Conservation (phyloP, 129 eudicot species). For the Logfia minima region DNA sequence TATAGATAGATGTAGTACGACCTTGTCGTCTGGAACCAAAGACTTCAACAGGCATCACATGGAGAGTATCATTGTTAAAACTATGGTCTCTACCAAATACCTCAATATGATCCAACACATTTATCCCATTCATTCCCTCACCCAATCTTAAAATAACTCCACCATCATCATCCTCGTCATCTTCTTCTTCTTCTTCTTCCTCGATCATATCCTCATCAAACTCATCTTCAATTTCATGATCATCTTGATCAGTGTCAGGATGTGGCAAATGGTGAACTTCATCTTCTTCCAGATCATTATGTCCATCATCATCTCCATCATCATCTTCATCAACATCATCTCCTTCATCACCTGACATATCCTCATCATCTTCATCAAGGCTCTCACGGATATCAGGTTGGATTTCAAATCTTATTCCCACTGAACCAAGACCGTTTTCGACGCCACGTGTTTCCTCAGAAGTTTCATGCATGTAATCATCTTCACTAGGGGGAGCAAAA, state of each 20-base stretch:
- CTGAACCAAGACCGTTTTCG: slow-evolving; percentile 72
- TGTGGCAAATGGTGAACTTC: slow-evolving; percentile 76
- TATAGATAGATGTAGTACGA: slow-evolving; percentile 89
- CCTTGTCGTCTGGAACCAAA: slow-evolving; percentile 94
- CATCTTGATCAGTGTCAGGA: slow-evolving; percentile 93
- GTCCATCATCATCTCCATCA: slow-evolving; percentile 80
- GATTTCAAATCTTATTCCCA: slow-evolving; percentile 81
- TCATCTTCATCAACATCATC: slow-evolving; percentile 86
- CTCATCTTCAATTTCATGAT: slow-evolving; percentile 95
- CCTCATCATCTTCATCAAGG: slow-evolving; percentile 90
- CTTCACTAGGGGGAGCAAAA: slow-evolving; percentile 69
- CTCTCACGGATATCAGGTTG: slow-evolving; percentile 63
- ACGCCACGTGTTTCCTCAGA: slow-evolving; percentile 63
- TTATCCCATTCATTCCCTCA: slow-evolving; percentile 89
- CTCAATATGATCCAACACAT: slow-evolving; percentile 95
- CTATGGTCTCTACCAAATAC: slow-evolving; percentile 88
- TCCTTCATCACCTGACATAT: slow-evolving; percentile 93
- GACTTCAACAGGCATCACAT: slow-evolving; percentile 98
- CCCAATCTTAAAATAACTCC: slow-evolving; percentile 80
- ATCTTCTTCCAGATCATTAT: slow-evolving; percentile 81
- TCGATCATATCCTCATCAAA: slow-evolving; percentile 95
- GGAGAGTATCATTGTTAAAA: slow-evolving; percentile 67
- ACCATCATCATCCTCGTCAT: slow-evolving; percentile 91
- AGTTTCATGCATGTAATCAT: slow-evolving; percentile 93
- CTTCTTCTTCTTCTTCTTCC: slow-evolving; percentile 84